phyloP scores from a whole-genome alignment of 768 basidiomycete species.

The Dendrothele bispora region DNA sequence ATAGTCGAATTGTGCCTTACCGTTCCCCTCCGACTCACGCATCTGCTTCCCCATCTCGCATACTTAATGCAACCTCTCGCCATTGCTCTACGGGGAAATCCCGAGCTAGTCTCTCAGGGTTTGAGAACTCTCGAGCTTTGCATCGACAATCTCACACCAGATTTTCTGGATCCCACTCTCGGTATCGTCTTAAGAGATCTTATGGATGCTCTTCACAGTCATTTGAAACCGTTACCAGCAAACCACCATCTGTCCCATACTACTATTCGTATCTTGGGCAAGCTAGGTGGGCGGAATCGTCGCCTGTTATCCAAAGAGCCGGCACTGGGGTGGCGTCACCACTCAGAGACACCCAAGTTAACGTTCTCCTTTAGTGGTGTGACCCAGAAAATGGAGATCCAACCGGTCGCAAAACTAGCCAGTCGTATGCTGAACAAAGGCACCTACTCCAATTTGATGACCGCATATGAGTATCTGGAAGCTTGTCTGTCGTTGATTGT shows the following conservation, averaged over 20 bases:
- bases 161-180: constrained; percentile 95
- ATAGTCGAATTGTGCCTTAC: constrained; percentile 97
- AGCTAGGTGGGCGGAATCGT: constrained; percentile 92
- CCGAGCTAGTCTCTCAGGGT: constrained; percentile 93
- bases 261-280: constrained; percentile 94
- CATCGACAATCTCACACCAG: constrained; percentile 96
- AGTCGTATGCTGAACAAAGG: constrained; percentile 57
- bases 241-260: constrained; percentile 91
- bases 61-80: constrained; percentile 97
- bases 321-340: constrained; percentile 65
- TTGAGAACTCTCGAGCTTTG: constrained; percentile 96
- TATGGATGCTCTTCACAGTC: constrained; percentile 91
- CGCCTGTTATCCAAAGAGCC: constrained; percentile 83
- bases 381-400: constrained; percentile 62
- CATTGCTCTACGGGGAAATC: constrained; percentile 80
- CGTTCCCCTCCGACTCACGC: constrained; percentile 91
- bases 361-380: constrained; percentile 74
- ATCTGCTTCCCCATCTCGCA: constrained; percentile 90
- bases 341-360: constrained; percentile 70
- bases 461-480: constrained; percentile 73
- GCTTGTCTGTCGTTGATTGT: constrained; percentile 69
- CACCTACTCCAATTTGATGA: constrained; percentile 46
- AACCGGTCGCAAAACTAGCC: constrained; percentile 66
- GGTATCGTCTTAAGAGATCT: constrained; percentile 89
- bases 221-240: constrained; percentile 86